Evolutionary conservation across 805 yeast genomes (phyloP).

Genomic region (Kockiozyma suomiensis): DNA sequence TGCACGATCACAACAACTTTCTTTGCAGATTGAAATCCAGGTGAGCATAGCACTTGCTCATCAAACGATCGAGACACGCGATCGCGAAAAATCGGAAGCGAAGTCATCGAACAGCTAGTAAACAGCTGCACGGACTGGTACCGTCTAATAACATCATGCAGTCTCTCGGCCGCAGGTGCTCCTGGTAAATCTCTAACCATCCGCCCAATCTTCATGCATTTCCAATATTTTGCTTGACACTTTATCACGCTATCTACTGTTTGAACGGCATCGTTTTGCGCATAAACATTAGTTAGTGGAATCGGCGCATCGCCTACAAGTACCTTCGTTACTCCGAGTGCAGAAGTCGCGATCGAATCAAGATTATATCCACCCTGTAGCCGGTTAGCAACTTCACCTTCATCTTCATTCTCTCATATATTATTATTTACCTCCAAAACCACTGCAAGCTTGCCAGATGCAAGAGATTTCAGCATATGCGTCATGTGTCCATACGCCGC

Average conservation of each 20-base stretch:
- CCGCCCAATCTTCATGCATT: conserved; percentile 72
- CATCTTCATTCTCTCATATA: conserved; percentile 44
- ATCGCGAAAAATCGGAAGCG: conserved; percentile 62
- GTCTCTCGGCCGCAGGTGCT: conserved; percentile 32
- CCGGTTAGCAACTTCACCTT: too few relatives aligned
- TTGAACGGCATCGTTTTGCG: conserved; percentile 74
- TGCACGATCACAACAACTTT: conserved; percentile 74
- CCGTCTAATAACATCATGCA: conserved; percentile 75
- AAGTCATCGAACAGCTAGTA: conserved; percentile 59
- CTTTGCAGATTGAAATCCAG: conserved; percentile 59
- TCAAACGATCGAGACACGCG: conserved; percentile 54
- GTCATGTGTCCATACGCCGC: conserved; percentile 97
- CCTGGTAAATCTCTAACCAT: conserved; percentile 37
- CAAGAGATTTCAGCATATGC: conserved; percentile 81
- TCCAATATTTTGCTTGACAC: conserved; percentile 86
- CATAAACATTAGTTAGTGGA: conserved; percentile 60
- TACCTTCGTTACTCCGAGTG: conserved; percentile 87
- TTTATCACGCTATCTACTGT: conserved; percentile 79
- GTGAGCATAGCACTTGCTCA: conserved; percentile 71
- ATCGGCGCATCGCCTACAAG: conserved; percentile 96
- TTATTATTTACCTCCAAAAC: conserved; percentile 59
- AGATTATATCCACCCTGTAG: conserved; percentile 92
- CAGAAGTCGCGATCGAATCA: conserved; percentile 87
- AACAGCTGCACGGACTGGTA: conserved; percentile 62
- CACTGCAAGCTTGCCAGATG: conserved; percentile 85